These are phyloP conservation scores for Saussurea involucrata DNA, from an alignment of 129 eudicot species.

Conservation along the genomic window DNA sequence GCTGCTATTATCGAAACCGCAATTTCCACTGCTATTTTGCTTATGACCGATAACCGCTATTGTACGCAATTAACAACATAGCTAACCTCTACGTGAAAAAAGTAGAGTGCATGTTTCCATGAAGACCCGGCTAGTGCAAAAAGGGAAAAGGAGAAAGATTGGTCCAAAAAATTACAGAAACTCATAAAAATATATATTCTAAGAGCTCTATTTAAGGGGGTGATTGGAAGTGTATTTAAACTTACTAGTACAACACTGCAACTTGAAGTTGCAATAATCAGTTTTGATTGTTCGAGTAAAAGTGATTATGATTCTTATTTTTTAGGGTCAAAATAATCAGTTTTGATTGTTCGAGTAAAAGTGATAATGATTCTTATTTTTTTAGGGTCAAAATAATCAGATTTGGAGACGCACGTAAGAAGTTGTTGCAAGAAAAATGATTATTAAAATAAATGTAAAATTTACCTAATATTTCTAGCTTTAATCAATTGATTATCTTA, in stretches of 20 bases:
- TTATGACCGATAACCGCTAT: too few relatives aligned
- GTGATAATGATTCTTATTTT: background rate
- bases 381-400: background rate
- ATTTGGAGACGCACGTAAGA: background rate
- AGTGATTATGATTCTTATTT: background rate
- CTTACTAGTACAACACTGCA: background rate
- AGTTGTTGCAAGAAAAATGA: background rate
- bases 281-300: background rate
- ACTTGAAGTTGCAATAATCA: background rate
- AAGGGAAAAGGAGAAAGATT: background rate
- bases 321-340: background rate
- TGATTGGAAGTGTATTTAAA: background rate
- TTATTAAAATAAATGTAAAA: too few relatives aligned
- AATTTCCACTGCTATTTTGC: too few relatives aligned
- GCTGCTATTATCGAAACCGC: too few relatives aligned
- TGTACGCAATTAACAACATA: too few relatives aligned
- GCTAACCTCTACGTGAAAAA: background rate
- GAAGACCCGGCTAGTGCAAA: too few relatives aligned
- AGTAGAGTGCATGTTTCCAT: background rate
- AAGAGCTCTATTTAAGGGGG: background rate
- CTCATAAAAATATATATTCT: background rate
- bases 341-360: background rate
- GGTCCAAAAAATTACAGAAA: too few relatives aligned
- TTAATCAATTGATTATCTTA: background rate
- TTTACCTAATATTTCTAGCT: background rate